A percentile compares a stretch with the other conserved stretches of the same genome.
phyloP scores from a whole-genome alignment of 768 basidiomycete species.

The Russula sp. region DNA sequence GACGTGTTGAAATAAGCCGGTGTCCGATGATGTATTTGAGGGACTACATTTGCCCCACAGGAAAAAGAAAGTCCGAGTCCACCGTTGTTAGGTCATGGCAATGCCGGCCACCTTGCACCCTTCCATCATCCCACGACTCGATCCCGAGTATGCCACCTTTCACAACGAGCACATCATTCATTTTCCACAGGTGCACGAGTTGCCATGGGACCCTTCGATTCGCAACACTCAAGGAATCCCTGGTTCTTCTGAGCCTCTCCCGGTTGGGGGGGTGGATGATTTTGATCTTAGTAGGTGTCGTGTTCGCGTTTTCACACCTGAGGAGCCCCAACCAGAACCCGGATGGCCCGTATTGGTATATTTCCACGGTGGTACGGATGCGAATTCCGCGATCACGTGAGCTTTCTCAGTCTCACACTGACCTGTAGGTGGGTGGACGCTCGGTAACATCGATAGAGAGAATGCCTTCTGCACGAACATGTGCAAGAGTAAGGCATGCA shows the following conservation, averaged over 20 bases:
- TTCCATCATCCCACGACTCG: constrained; percentile 53
- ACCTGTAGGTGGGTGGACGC: constrained; percentile 66
- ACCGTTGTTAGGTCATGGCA: constrained; percentile 17
- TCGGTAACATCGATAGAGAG: constrained; percentile 61
- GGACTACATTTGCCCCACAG: constrained; percentile 1
- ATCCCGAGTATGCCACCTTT: constrained; percentile 64
- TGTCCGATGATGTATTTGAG: constrained; percentile 17
- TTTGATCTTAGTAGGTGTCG: constrained; percentile 50
- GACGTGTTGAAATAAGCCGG: not conserved
- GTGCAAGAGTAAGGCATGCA: constrained; percentile 47
- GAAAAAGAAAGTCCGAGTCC: constrained; percentile 5
- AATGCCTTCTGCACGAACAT: constrained; percentile 61
- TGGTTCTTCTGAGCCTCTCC: constrained; percentile 54
- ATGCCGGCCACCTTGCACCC: constrained; percentile 58
- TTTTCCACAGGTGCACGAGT: constrained; percentile 49
- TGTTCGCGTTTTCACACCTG: constrained; percentile 64
- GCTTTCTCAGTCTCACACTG: not conserved
- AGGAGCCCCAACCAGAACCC: constrained; percentile 44
- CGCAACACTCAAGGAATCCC: constrained; percentile 53
- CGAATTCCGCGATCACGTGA: not conserved
- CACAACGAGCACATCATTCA: constrained; percentile 51
- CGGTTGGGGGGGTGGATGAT: constrained; percentile 55
- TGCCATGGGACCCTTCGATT: constrained; percentile 60
- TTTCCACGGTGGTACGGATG: constrained; percentile 63
- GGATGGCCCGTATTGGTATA: constrained; percentile 75